Percentiles rank a stretch among this genome's conserved stretches.
Conservation (phyloP, 345 rosid species). For the Ailanthus altissimus region DNA sequence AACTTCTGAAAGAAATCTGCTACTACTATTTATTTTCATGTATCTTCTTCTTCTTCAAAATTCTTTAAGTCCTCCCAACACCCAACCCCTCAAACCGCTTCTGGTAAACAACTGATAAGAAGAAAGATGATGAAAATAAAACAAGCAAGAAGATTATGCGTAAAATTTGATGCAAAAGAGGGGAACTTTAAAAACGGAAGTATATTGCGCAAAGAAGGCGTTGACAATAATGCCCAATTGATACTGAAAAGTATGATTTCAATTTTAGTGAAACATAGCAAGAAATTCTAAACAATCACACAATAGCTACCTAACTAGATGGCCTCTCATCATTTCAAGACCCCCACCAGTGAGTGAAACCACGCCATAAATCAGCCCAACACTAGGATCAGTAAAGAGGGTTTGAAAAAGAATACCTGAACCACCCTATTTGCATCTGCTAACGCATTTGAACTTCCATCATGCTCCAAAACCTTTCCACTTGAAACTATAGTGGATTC, state of each 20-base stretch:
- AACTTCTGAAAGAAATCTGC: not conserved
- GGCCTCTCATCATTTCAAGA: not conserved
- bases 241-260: no score
- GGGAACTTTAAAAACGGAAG: not conserved
- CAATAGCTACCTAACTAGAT: not conserved
- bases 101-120: not conserved
- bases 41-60: not conserved
- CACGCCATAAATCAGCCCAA: not conserved
- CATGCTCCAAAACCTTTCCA: slow-evolving; percentile 50
- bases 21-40: not conserved
- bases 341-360: not conserved
- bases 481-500: slow-evolving; percentile 34
- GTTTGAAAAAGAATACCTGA: slow-evolving; percentile 44
- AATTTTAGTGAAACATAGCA: no score
- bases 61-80: not conserved
- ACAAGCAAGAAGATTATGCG: no score
- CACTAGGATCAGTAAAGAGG: not conserved
- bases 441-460: slow-evolving; percentile 43
- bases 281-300: not conserved
- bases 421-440: slow-evolving; percentile 44
- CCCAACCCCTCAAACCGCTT: no score
- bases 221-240: not conserved
- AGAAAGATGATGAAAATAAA: not conserved
- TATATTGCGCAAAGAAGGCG: not conserved
- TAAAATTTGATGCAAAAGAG: not conserved